Percentiles rank a stretch among this genome's conserved stretches.
These are phyloP conservation scores for Ustulina deusta DNA, from an alignment of 2,329 filamentous ascomycete genomes.

Conservation along the genomic window DNA sequence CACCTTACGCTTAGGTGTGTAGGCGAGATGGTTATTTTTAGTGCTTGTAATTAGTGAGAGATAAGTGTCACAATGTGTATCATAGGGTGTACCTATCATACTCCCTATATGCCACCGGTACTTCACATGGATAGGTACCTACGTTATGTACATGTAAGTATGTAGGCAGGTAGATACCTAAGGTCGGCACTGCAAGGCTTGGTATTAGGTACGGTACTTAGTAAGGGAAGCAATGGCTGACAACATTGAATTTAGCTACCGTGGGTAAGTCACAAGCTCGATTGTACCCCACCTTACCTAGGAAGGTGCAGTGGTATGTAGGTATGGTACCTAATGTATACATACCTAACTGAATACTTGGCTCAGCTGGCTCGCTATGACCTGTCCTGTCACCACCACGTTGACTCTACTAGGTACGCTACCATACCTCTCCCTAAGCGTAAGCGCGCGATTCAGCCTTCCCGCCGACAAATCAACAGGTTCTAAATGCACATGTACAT, in stretches of 20 bases:
- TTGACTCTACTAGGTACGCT: not conserved
- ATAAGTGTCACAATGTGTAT: too few species aligned
- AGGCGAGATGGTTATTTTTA: not conserved
- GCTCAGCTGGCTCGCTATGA: not conserved
- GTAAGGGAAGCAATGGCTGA: too few species aligned
- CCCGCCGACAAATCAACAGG: constrained; percentile 21
- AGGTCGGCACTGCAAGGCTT: too few species aligned
- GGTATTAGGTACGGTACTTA: not conserved
- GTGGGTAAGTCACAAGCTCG: too few species aligned
- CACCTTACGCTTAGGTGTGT: not conserved
- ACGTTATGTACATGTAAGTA: too few species aligned
- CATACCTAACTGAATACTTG: not conserved
- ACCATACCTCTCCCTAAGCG: not conserved
- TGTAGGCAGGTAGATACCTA: too few species aligned
- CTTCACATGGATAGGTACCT: too few species aligned
- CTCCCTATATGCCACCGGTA: too few species aligned
- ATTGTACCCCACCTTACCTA: not conserved
- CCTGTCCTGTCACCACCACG: constrained; percentile 1
- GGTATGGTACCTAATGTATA: not conserved
- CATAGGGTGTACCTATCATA: too few species aligned
- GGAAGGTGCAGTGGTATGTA: not conserved
- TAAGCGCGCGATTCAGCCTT: constrained; percentile 39
- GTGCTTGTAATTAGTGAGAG: not conserved
- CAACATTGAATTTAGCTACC: too few species aligned
- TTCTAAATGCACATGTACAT: constrained; percentile 6